A percentile compares a stretch with the other conserved stretches of the same genome.
Evolutionary conservation across 1,284 basidiomycete genomes (phyloP).

Genomic region (Ceratorhiza oryzae-sativae): DNA sequence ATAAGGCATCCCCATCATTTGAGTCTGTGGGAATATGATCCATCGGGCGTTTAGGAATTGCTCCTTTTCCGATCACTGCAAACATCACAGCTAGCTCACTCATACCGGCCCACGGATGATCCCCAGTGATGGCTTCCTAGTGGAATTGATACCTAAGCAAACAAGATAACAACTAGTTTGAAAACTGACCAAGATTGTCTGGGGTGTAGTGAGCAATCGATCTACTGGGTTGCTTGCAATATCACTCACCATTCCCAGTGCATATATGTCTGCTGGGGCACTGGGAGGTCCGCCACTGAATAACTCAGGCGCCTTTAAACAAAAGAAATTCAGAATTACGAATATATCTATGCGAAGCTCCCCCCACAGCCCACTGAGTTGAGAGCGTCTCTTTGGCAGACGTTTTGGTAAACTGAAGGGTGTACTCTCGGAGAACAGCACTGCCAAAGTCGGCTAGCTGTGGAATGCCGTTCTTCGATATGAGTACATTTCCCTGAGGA

Average conservation of each 20-base stretch:
- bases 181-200: background rate
- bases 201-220: no score
- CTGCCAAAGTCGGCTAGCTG: background rate
- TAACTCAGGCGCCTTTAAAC: constrained; percentile 9
- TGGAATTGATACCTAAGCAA: no score
- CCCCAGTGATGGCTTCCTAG: background rate
- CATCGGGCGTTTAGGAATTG: background rate
- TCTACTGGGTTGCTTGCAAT: no score
- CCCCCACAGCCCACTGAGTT: background rate
- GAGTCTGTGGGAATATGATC: background rate
- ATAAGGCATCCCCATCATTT: background rate
- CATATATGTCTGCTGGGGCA: constrained; percentile 2
- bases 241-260: background rate
- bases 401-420: background rate
- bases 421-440: background rate
- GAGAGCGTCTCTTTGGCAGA: background rate
- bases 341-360: no score
- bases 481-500: constrained; percentile 4
- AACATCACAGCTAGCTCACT: background rate
- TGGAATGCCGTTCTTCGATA: background rate
- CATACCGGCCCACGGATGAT: background rate
- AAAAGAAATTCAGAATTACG: background rate
- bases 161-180: no score
- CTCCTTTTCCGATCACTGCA: background rate
- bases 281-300: background rate